phyloP scores from a whole-genome alignment of 2,329 filamentous ascomycete species.

The Aspergillus candidus region DNA sequence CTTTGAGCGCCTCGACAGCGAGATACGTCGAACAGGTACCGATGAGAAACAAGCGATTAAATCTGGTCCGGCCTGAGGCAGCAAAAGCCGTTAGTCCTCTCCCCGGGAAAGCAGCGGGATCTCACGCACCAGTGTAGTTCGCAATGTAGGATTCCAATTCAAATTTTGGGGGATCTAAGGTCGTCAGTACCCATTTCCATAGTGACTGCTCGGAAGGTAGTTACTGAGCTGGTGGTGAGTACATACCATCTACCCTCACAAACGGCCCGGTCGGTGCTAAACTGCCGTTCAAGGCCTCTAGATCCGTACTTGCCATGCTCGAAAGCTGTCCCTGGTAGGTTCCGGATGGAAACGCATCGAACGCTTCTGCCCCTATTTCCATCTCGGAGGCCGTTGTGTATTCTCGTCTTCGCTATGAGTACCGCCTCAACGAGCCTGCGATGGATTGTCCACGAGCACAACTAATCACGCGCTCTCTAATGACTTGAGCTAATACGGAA shows the following conservation, averaged over 20 bases:
- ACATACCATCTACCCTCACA: constrained; percentile 28
- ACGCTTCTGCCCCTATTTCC: constrained; percentile 24
- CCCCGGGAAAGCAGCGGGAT: background rate
- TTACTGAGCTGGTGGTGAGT: constrained; percentile 3
- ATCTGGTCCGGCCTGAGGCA: constrained; percentile 65
- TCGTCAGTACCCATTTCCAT: constrained; percentile 3
- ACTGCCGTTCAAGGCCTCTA: constrained; percentile 6
- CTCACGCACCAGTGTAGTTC: constrained; percentile 69
- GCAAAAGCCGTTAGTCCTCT: constrained; percentile 4
- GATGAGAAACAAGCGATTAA: constrained; percentile 75
- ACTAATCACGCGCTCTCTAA: no score
- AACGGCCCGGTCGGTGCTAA: constrained; percentile 5
- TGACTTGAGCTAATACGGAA: no score
- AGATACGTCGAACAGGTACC: constrained; percentile 71
- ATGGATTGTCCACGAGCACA: no score
- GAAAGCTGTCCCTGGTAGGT: constrained; percentile 8
- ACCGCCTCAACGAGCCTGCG: no score
- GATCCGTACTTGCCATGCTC: constrained; percentile 1
- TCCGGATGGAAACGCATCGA: constrained; percentile 15
- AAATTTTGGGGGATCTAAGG: constrained; percentile 70
- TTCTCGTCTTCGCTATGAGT: no score
- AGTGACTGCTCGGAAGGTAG: background rate
- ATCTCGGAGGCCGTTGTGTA: constrained; percentile 12
- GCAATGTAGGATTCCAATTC: constrained; percentile 86
- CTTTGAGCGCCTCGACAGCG: constrained; percentile 71